Base-by-base conservation (phyloP, 352 stramenopile species). In the Phytophthora cactorum region DNA sequence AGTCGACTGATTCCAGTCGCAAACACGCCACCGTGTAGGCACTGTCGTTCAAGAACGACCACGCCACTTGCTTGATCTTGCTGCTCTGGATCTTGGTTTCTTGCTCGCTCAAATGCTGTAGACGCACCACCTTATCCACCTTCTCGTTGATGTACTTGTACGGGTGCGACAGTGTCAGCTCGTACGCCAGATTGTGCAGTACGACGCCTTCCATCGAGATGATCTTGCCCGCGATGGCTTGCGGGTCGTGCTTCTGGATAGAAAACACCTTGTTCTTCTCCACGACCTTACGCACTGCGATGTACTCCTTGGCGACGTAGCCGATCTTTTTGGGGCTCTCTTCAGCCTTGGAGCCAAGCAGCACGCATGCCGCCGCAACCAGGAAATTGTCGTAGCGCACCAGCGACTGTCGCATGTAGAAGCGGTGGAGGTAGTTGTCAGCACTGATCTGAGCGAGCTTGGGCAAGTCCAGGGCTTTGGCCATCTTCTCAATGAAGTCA, bases 141-240 rank as follows among this genome's bases (percentile, higher is more conserved):
- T 95, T 93, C 53, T 95, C 86, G 44, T 93, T 93, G 66, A 95
- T 92, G 61, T 88, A 90, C 66, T 92, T 89, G 83, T 96, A 94
- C 54, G 90, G 88, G 50, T 96, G 89, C 14, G 75, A 78, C 28
- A 96, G 75, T 58, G 86, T 93, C 65, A 97, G 72, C 50, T 97
- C 89, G 75, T 96, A 97, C 22, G 80, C 71, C 11, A 97, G 49
- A 25, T 79, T 86, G 75, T 96, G 90, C 17, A 97, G 75, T 17
- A 97, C 71, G 6, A 92, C 81, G 38, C 86, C 83, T 54, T 97
- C 89, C 81, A 94, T 93, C 29, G 82, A 93, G 39, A 96, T 90
- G 55, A 96, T 88, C 60, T 88, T 90, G 52, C 82, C 70, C 0
- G 75, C 82, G 32, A 90, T 79, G 38, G 82, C 74, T 57, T 89